Evolutionary conservation across 176 grass and related monocot species (phyloP).

Genomic region (Poa pratensis): DNA sequence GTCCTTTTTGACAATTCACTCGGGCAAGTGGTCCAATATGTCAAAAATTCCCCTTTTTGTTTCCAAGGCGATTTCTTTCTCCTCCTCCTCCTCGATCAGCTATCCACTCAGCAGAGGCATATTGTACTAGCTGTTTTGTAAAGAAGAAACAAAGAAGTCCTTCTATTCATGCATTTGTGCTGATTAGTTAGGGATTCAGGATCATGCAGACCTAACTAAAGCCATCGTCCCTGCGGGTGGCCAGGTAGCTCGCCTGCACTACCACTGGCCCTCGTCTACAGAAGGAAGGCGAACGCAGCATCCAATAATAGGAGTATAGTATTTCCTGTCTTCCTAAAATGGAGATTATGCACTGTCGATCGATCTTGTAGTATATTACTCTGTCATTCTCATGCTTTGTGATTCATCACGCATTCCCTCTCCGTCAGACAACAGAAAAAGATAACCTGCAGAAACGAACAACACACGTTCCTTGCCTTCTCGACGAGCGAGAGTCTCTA

Average conservation of each 20-base stretch:
- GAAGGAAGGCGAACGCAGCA: background rate
- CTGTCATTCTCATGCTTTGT: background rate
- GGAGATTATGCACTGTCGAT: background rate
- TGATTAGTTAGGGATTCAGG: background rate
- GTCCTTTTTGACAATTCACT: no score
- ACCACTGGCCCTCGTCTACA: background rate
- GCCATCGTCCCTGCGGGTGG: slow-evolving; percentile 27
- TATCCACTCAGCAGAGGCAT: background rate
- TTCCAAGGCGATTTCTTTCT: no score
- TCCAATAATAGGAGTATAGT: background rate
- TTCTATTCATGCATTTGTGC: background rate
- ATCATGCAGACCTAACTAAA: slow-evolving; percentile 30
- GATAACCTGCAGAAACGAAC: no score
- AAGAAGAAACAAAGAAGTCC: background rate
- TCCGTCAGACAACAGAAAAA: no score
- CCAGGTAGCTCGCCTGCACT: slow-evolving; percentile 36
- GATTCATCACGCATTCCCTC: background rate
- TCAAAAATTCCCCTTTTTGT: no score
- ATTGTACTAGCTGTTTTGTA: background rate
- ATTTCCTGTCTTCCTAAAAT: background rate
- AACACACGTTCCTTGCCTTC: background rate
- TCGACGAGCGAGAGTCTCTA: background rate
- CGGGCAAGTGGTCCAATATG: no score
- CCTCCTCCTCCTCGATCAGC: background rate
- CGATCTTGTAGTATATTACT: background rate